A percentile compares a stretch with the other conserved stretches of the same genome.
phyloP scores from a whole-genome alignment of 208 protist genomes.

The Acanthamoeba triangularis region DNA sequence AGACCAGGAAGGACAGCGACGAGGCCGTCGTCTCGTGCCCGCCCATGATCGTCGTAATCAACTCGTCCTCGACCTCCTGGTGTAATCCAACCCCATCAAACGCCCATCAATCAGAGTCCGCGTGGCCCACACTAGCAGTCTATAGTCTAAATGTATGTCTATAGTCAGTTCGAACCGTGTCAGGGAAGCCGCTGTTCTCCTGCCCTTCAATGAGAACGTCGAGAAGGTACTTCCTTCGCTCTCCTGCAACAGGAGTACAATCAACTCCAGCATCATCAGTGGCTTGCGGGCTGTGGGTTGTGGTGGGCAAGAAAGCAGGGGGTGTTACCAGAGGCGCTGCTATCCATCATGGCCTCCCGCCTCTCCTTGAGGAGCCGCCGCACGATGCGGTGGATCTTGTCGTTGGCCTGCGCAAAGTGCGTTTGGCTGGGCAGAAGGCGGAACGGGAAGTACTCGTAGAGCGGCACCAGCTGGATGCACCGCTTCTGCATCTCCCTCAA shows the following conservation, averaged over 20 bases:
- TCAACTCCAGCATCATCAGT: neutral
- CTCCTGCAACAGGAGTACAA: neutral
- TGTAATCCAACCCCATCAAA: too few species aligned
- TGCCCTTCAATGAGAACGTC: conserved; percentile 33
- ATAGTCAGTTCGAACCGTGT: too few species aligned
- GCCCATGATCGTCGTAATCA: conserved; percentile 72
- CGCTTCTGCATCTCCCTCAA: conserved; percentile 57
- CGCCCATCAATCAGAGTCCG: neutral
- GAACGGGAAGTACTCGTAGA: conserved; percentile 69
- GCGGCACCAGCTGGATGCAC: conserved; percentile 39
- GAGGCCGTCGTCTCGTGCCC: conserved; percentile 67
- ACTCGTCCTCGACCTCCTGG: conserved; percentile 59
- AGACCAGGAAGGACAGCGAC: conserved; percentile 27
- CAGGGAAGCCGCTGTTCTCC: conserved; percentile 52
- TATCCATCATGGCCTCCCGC: neutral
- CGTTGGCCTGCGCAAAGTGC: conserved; percentile 16
- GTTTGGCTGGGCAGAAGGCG: conserved; percentile 7
- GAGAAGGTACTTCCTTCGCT: conserved; percentile 22
- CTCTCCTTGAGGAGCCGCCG: conserved; percentile 32
- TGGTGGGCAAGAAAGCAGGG: neutral
- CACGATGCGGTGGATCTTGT: conserved; percentile 66
- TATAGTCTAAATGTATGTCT: too few species aligned
- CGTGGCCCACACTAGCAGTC: neutral
- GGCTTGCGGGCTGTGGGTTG: too few species aligned
- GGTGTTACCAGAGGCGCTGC: neutral